Evolutionary conservation across 106 monocot genomes (phyloP).

Genomic region (Apostasia ramifera): DNA sequence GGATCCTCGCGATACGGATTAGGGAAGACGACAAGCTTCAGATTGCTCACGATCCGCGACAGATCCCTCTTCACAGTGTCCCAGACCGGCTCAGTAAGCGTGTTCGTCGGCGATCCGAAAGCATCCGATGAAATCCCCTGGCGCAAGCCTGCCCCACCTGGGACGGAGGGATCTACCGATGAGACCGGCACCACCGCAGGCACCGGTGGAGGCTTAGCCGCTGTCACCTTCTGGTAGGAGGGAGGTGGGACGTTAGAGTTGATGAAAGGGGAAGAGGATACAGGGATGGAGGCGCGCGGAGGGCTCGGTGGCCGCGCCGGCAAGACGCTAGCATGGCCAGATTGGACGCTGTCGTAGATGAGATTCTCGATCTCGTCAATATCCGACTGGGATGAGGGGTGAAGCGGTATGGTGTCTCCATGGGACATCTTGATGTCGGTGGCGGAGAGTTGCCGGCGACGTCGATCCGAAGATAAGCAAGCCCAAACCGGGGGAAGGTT

Average conservation of each 20-base stretch:
- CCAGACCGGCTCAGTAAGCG: slow-evolving; percentile 97
- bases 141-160: background rate
- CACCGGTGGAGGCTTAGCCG: slow-evolving; percentile 14
- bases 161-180: background rate
- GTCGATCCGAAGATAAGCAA: too few relatives aligned
- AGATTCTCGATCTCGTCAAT: slow-evolving; percentile 98
- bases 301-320: slow-evolving; percentile 48
- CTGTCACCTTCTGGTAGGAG: slow-evolving; percentile 9
- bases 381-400: slow-evolving; percentile 91
- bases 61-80: slow-evolving; percentile 94
- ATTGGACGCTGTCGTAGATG: slow-evolving; percentile 40
- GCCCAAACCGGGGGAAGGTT: too few relatives aligned
- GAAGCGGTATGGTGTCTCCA: slow-evolving; percentile 66
- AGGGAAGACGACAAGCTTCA: slow-evolving; percentile 96
- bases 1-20: slow-evolving; percentile 90
- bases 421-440: slow-evolving; percentile 30
- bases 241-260: slow-evolving; percentile 26
- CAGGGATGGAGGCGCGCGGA: slow-evolving; percentile 32
- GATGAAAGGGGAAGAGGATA: slow-evolving; percentile 33
- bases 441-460: background rate
- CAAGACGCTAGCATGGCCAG: slow-evolving; percentile 44
- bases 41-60: slow-evolving; percentile 77
- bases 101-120: slow-evolving; percentile 67
- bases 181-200: slow-evolving; percentile 4
- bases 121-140: slow-evolving; percentile 35